phyloP scores from a whole-genome alignment of 805 yeast genomes.

The Kazachstania taianensis region DNA sequence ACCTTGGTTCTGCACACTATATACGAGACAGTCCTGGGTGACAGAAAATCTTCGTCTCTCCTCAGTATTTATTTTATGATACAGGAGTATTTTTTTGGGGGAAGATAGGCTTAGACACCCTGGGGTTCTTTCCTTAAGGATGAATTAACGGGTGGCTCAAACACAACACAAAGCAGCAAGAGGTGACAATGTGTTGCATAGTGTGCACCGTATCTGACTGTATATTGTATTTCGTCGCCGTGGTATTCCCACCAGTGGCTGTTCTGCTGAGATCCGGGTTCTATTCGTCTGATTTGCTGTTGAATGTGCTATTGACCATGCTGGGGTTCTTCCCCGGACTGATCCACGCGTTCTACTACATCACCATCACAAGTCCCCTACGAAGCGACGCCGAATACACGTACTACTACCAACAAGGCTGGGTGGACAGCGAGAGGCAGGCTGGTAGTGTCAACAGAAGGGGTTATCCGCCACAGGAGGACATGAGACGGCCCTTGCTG shows the following conservation, averaged over 20 bases:
- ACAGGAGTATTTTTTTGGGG: too few relatives aligned
- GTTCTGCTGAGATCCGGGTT: conserved; percentile 57
- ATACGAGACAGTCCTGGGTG: too few relatives aligned
- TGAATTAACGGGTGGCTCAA: too few relatives aligned
- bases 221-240: conserved; percentile 48
- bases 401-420: conserved; percentile 26
- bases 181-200: conserved; percentile 14
- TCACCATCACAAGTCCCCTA: conserved; percentile 28
- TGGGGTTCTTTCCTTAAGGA: too few relatives aligned
- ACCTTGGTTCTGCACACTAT: too few relatives aligned
- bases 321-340: conserved; percentile 74
- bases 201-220: conserved; percentile 36
- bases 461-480: conserved; percentile 1
- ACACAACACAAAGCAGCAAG: too few relatives aligned
- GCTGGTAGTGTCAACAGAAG: conserved; percentile 1
- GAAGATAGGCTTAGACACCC: too few relatives aligned
- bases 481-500: conserved; percentile 1
- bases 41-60: too few relatives aligned
- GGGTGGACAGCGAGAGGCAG: conserved; percentile 23
- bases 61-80: too few relatives aligned
- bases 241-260: conserved; percentile 66
- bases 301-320: conserved; percentile 56
- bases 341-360: conserved; percentile 48
- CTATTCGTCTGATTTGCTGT: conserved; percentile 42
- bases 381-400: conserved; percentile 18